phyloP scores from a whole-genome alignment of 1,284 basidiomycete genomes.

The Paramarasmius palmivorus region DNA sequence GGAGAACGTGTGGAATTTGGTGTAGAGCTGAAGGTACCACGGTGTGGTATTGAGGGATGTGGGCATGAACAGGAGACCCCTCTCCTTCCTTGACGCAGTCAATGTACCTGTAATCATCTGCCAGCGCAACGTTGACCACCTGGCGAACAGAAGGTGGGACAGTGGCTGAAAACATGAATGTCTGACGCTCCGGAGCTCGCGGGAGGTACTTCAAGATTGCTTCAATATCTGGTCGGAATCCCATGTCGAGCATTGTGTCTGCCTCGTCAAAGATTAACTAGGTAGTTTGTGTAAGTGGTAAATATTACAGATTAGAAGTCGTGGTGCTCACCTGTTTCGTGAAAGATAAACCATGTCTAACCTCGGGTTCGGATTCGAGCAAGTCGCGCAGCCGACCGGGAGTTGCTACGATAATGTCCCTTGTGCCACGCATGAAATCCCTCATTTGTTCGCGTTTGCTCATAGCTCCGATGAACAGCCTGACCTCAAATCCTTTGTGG shows the following conservation, averaged over 20 bases:
- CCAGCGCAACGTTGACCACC: conserved; percentile 54
- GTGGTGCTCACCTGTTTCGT: too few relatives aligned
- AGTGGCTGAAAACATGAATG: conserved; percentile 94
- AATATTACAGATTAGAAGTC: background rate
- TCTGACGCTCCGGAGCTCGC: conserved; percentile 71
- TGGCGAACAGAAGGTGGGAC: conserved; percentile 66
- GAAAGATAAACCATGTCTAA: conserved; percentile 32
- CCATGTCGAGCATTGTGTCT: conserved; percentile 95
- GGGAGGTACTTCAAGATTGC: conserved; percentile 76
- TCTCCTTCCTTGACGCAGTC: conserved; percentile 55
- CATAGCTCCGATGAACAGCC: conserved; percentile 82
- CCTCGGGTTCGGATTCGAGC: conserved; percentile 63
- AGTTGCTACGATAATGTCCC: conserved; percentile 92
- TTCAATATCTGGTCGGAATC: conserved; percentile 90
- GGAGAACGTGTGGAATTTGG: conserved; percentile 80
- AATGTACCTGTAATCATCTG: conserved; percentile 60
- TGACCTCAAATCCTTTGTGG: conserved; percentile 69
- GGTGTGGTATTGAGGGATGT: conserved; percentile 86
- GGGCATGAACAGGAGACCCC: conserved; percentile 66
- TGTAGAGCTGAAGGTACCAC: conserved; percentile 66
- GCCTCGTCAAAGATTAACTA: conserved; percentile 93
- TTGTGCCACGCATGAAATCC: conserved; percentile 62
- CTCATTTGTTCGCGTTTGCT: conserved; percentile 68
- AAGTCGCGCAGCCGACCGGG: conserved; percentile 90
- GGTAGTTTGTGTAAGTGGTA: background rate